Conservation (phyloP, 495 filamentous ascomycete species). For the Lasiosphaeria miniovina region DNA sequence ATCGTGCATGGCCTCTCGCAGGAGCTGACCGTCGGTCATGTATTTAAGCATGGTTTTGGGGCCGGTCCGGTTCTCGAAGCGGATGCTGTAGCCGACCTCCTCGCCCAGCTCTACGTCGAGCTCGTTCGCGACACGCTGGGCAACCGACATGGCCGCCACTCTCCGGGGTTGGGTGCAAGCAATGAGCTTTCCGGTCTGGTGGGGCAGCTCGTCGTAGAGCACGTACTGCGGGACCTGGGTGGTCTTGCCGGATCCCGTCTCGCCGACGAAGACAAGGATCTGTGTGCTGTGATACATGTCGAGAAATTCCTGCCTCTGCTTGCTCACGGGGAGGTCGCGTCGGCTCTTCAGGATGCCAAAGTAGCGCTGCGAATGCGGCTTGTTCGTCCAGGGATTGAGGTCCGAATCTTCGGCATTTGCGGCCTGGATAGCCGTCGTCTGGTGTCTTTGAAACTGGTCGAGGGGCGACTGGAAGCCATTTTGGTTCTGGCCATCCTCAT, state of each 20-base stretch:
- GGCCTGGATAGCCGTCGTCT: slow-evolving; percentile 75
- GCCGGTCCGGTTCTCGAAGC: slow-evolving; percentile 94
- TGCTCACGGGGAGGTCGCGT: slow-evolving; percentile 82
- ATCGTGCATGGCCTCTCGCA: slow-evolving; percentile 98
- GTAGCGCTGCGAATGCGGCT: slow-evolving; percentile 75
- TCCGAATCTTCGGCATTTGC: slow-evolving; percentile 74
- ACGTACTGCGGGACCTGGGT: slow-evolving; percentile 99
- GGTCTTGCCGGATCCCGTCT: slow-evolving; percentile 98
- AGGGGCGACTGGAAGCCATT: slow-evolving; percentile 50
- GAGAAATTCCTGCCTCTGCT: slow-evolving; percentile 91
- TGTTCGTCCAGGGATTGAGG: slow-evolving; percentile 77
- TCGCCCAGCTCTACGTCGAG: slow-evolving; percentile 92
- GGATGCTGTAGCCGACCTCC: slow-evolving; percentile 98
- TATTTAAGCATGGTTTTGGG: slow-evolving; percentile 94
- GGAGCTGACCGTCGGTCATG: slow-evolving; percentile 99
- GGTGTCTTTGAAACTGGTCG: slow-evolving; percentile 68
- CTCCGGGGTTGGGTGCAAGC: slow-evolving; percentile 97
- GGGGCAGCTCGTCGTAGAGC: slow-evolving; percentile 91
- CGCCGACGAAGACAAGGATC: slow-evolving; percentile 96
- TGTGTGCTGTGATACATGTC: slow-evolving; percentile 87
- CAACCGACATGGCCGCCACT: slow-evolving; percentile 98
- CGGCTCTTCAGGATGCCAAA: slow-evolving; percentile 81
- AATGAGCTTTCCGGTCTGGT: slow-evolving; percentile 77
- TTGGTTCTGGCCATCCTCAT: slow-evolving; percentile 44
- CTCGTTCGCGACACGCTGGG: slow-evolving; percentile 95